phyloP scores from a whole-genome alignment of 192 early-diverging fungal genomes.

The Kappamyces sp. region DNA sequence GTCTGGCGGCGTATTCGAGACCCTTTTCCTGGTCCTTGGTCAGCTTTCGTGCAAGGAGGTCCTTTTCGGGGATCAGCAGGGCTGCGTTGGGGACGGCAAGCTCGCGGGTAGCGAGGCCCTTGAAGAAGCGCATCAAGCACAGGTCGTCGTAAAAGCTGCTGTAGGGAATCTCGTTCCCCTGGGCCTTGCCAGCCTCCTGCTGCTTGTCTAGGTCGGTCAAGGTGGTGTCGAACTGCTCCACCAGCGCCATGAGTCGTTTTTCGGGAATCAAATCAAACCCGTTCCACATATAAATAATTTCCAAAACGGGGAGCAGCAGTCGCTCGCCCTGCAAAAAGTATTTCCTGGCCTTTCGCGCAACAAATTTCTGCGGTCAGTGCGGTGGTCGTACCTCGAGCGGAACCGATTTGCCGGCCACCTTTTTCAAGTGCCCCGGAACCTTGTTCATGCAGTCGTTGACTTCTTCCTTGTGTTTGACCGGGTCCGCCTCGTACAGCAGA shows the following conservation, averaged over 20 bases:
- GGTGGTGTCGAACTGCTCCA: slow-evolving; percentile 39
- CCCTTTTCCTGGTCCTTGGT: slow-evolving; percentile 1
- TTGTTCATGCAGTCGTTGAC: slow-evolving; percentile 58
- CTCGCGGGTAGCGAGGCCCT: slow-evolving; percentile 60
- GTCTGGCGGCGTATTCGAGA: slow-evolving; percentile 21
- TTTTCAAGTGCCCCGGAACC: slow-evolving; percentile 63
- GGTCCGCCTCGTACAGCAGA: slow-evolving; percentile 41
- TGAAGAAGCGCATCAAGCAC: slow-evolving; percentile 65
- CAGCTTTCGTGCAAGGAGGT: background rate
- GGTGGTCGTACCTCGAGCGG: slow-evolving; percentile 62
- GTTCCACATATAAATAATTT: slow-evolving; percentile 69
- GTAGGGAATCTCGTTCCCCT: slow-evolving; percentile 42
- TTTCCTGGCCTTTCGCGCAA: slow-evolving; percentile 75
- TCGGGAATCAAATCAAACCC: slow-evolving; percentile 67
- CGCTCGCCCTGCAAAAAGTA: slow-evolving; percentile 60
- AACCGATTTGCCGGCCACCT: slow-evolving; percentile 79
- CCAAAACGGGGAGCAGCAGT: slow-evolving; percentile 69
- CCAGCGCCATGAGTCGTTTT: slow-evolving; percentile 33
- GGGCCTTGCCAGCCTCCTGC: slow-evolving; percentile 20
- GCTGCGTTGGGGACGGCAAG: slow-evolving; percentile 29
- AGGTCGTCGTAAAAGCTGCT: slow-evolving; percentile 71
- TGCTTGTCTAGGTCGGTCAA: slow-evolving; percentile 37
- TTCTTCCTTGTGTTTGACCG: slow-evolving; percentile 32
- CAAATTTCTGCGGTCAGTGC: slow-evolving; percentile 54
- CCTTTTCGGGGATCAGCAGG: slow-evolving; percentile 20